A percentile compares a stretch with the other conserved stretches of the same genome.
These are phyloP conservation scores for Vanilla planifolia DNA, from an alignment of 106 monocot species.

Conservation along the genomic window DNA sequence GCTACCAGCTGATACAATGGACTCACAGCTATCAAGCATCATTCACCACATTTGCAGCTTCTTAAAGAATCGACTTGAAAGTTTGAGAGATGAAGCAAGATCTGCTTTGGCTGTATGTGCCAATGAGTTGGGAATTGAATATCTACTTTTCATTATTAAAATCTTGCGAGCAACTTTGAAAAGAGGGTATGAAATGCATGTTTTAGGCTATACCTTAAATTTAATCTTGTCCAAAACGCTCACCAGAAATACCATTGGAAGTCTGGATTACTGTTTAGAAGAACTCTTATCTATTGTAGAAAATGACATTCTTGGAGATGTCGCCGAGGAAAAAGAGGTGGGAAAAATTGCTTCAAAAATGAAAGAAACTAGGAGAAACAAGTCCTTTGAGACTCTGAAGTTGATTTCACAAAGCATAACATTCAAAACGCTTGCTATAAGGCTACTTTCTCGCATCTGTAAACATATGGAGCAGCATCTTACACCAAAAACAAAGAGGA, in stretches of 20 bases:
- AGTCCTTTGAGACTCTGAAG: slow-evolving; percentile 81
- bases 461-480: slow-evolving; percentile 46
- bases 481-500: slow-evolving; percentile 52
- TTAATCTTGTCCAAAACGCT: slow-evolving; percentile 61
- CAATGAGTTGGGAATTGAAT: slow-evolving; percentile 66
- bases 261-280: slow-evolving; percentile 85
- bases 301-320: slow-evolving; percentile 87
- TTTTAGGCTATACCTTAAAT: slow-evolving; percentile 84
- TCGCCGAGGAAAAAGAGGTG: slow-evolving; percentile 87
- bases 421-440: slow-evolving; percentile 69
- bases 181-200: slow-evolving; percentile 88
- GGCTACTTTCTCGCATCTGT: slow-evolving; percentile 50
- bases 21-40: slow-evolving; percentile 72
- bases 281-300: slow-evolving; percentile 63
- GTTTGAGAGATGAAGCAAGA: slow-evolving; percentile 86
- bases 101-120: slow-evolving; percentile 65
- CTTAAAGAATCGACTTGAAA: slow-evolving; percentile 68
- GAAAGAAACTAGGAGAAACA: slow-evolving; percentile 85
- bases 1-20: slow-evolving; percentile 49
- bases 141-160: slow-evolving; percentile 58
- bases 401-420: slow-evolving; percentile 71
- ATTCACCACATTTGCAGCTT: slow-evolving; percentile 72
- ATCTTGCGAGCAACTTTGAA: slow-evolving; percentile 66
- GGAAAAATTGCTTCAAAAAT: slow-evolving; percentile 93
- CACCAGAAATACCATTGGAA: slow-evolving; percentile 20